A percentile compares a stretch with the other conserved stretches of the same genome.
These are phyloP conservation scores for Leptographium galeiforme DNA, from an alignment of 2,329 filamentous ascomycete genomes.

Conservation along the genomic window DNA sequence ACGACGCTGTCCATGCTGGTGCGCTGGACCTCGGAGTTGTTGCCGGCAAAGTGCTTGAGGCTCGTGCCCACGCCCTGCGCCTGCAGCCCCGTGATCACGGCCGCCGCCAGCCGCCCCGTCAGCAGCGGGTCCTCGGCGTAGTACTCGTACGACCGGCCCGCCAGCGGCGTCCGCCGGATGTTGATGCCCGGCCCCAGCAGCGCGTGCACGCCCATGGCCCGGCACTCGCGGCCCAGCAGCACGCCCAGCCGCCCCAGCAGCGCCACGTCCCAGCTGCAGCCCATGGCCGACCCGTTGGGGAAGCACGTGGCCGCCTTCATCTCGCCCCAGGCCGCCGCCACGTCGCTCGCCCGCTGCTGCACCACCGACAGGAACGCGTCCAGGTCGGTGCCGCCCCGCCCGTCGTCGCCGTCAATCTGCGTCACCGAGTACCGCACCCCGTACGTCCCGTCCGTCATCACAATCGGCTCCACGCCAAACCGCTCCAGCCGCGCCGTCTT, in stretches of 20 bases:
- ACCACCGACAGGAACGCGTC: constrained; percentile 1
- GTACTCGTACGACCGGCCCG: constrained; percentile 24
- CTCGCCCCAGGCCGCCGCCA: background rate
- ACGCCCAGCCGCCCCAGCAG: constrained; percentile 31
- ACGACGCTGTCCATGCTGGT: constrained; percentile 52
- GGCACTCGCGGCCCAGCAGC: constrained; percentile 54
- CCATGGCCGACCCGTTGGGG: constrained; percentile 2
- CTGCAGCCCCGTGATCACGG: background rate
- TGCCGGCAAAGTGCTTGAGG: constrained; percentile 42
- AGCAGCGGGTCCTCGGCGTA: constrained; percentile 24
- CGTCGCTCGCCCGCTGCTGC: background rate
- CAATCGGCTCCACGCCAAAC: background rate
- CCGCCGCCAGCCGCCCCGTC: constrained; percentile 19
- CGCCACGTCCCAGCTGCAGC: constrained; percentile 2
- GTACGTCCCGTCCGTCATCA: constrained; percentile 2
- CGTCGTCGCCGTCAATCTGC: constrained; percentile 2
- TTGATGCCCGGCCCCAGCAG: constrained; percentile 46
- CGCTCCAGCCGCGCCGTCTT: constrained; percentile 1
- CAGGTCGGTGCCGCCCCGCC: background rate
- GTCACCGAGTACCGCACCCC: constrained; percentile 1
- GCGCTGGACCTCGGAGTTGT: constrained; percentile 58
- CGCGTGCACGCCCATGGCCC: constrained; percentile 53
- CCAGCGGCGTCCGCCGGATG: constrained; percentile 23
- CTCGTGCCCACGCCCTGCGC: constrained; percentile 2
- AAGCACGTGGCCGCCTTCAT: background rate